Conservation (phyloP, 2,329 filamentous ascomycete species). For the Colletotrichum trifolii region DNA sequence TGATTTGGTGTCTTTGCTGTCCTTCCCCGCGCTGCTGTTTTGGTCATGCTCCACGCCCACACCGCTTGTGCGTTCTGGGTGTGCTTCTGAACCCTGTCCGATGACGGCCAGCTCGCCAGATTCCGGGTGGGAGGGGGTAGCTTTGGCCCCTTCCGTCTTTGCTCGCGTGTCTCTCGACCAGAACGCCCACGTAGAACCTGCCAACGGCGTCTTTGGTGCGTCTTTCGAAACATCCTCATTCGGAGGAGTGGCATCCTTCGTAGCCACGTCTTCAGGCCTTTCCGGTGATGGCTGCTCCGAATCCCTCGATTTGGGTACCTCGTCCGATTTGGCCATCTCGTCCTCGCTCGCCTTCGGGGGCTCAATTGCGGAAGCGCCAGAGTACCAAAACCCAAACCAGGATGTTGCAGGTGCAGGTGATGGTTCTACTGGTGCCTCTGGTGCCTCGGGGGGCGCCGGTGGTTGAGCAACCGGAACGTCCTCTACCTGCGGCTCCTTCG, state of each 20-base stretch:
- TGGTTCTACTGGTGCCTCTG: slow-evolving; percentile 36
- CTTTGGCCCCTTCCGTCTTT: slow-evolving; percentile 46
- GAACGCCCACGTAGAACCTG: slow-evolving; percentile 81
- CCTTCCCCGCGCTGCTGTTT: slow-evolving; percentile 48
- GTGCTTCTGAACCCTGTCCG: slow-evolving; percentile 66
- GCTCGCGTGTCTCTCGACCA: slow-evolving; percentile 73
- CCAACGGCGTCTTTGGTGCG: slow-evolving; percentile 52
- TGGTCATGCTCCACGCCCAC: slow-evolving; percentile 51
- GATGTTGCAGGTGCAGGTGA: slow-evolving; percentile 42
- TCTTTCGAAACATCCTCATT: slow-evolving; percentile 40
- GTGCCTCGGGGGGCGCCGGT: slow-evolving; percentile 7
- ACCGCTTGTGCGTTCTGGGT: slow-evolving; percentile 60
- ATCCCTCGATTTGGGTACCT: slow-evolving; percentile 32
- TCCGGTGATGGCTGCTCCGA: slow-evolving; percentile 39
- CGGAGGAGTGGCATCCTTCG: slow-evolving; percentile 53
- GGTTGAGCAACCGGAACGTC: slow-evolving; percentile 16
- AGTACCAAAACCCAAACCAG: slow-evolving; percentile 57
- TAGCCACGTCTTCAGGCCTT: slow-evolving; percentile 53
- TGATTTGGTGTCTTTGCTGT: slow-evolving; percentile 41
- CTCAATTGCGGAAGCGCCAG: slow-evolving; percentile 36
- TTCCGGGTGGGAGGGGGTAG: slow-evolving; percentile 46
- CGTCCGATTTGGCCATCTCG: slow-evolving; percentile 22
- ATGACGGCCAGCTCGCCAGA: slow-evolving; percentile 67
- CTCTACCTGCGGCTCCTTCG: slow-evolving; percentile 32
- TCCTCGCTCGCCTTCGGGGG: slow-evolving; percentile 2